These are phyloP conservation scores for Wickerhamomyces alni DNA, from an alignment of 805 yeast genomes.

Conservation along the genomic window DNA sequence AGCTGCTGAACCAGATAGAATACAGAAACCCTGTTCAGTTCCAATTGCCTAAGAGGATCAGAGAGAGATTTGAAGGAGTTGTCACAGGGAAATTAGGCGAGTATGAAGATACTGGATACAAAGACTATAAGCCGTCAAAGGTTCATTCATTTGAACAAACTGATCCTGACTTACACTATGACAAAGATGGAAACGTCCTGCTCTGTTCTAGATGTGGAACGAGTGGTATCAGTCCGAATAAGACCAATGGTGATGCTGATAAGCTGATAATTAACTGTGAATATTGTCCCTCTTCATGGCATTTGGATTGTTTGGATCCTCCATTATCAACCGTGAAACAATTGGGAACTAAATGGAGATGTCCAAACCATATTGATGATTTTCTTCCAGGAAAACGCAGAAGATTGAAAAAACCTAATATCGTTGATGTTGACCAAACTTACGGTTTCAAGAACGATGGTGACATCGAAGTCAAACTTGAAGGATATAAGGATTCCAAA, in stretches of 20 bases:
- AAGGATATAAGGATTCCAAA: too few relatives aligned
- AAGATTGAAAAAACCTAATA: constrained; percentile 43
- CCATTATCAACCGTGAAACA: constrained; percentile 71
- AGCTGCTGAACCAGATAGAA: constrained; percentile 53
- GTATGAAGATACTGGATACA: constrained; percentile 58
- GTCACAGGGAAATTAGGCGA: constrained; percentile 62
- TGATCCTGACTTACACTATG: constrained; percentile 60
- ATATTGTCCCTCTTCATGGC: constrained; percentile 80
- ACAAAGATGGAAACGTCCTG: constrained; percentile 61
- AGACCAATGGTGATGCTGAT: constrained; percentile 35
- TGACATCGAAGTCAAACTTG: constrained; percentile 49
- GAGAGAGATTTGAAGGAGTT: constrained; percentile 72
- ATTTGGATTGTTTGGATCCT: constrained; percentile 76
- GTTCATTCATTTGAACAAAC: constrained; percentile 42
- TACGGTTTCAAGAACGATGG: constrained; percentile 50
- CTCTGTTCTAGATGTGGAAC: constrained; percentile 73
- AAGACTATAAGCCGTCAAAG: constrained; percentile 37
- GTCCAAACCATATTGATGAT: constrained; percentile 69
- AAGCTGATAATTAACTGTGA: constrained; percentile 69
- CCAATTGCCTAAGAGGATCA: constrained; percentile 58
- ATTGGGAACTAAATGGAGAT: constrained; percentile 79
- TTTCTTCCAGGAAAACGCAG: constrained; percentile 31
- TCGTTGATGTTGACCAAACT: constrained; percentile 48
- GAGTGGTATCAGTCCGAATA: constrained; percentile 48
- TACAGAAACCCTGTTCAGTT: constrained; percentile 61